A percentile compares a stretch with the other conserved stretches of the same genome.
Evolutionary conservation across 2,329 filamentous ascomycete genomes (phyloP).

Genomic region (Penicillium sp.): DNA sequence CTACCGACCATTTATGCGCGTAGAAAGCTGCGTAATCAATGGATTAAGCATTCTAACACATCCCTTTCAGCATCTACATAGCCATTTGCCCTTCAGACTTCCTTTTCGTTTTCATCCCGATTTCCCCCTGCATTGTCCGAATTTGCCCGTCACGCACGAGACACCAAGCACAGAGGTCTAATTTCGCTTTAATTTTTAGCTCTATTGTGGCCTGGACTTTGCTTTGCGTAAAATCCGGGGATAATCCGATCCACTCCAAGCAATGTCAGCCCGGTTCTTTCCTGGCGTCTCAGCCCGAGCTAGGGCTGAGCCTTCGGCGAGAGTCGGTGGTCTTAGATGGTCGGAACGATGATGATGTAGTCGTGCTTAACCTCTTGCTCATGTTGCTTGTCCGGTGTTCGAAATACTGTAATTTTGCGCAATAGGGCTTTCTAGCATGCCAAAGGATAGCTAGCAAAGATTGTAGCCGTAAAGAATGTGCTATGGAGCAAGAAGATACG

Average conservation of each 20-base stretch:
- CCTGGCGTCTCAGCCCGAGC: neutral
- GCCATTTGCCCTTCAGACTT: neutral
- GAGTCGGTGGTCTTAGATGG: neutral
- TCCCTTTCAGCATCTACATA: neutral
- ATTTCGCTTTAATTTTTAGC: neutral
- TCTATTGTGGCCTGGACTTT: neutral
- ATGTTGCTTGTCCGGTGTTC: neutral
- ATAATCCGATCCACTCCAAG: slow-evolving; percentile 1
- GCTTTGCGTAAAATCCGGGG: slow-evolving; percentile 9
- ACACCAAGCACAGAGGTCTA: neutral
- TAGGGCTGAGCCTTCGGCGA: neutral
- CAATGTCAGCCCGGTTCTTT: slow-evolving; percentile 1
- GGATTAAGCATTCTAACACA: neutral
- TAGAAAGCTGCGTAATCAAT: neutral
- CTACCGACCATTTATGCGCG: neutral
- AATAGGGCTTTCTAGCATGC: neutral
- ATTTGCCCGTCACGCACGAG: slow-evolving; percentile 1
- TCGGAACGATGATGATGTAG: neutral
- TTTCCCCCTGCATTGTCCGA: neutral
- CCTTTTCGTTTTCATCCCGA: neutral
- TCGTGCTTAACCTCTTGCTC: neutral
- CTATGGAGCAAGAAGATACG: neutral
- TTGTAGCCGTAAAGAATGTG: neutral
- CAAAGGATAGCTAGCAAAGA: neutral
- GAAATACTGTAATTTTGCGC: neutral